Evolutionary conservation across 2,329 filamentous ascomycete genomes (phyloP).

Genomic region (Alternaria viburni): DNA sequence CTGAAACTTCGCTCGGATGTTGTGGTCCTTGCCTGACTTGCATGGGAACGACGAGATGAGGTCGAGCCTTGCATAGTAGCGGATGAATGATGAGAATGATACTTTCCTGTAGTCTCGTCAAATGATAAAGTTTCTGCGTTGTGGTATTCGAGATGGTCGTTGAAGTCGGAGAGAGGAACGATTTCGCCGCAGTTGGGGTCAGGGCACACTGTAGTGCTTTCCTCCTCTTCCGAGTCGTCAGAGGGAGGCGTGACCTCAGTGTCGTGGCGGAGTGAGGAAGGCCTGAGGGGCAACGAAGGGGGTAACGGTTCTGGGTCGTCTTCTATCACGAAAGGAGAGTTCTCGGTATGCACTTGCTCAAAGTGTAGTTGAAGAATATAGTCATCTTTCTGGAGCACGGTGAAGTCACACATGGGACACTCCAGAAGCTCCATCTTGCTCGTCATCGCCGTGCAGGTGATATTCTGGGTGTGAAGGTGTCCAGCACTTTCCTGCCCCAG

Average conservation of each 20-base stretch:
- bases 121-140: conserved; percentile 48
- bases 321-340: conserved; percentile 46
- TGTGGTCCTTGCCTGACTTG: conserved; percentile 25
- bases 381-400: conserved; percentile 32
- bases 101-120: conserved; percentile 41
- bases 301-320: conserved; percentile 40
- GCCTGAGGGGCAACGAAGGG: conserved; percentile 25
- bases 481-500: conserved; percentile 1
- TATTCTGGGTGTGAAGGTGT: not conserved
- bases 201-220: conserved; percentile 48
- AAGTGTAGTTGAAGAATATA: conserved; percentile 50
- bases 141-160: conserved; percentile 57
- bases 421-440: conserved; percentile 30
- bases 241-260: conserved; percentile 35
- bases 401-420: conserved; percentile 46
- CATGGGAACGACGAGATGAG: conserved; percentile 15
- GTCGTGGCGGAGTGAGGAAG: conserved; percentile 26
- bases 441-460: conserved; percentile 20
- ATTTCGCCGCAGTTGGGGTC: conserved; percentile 52
- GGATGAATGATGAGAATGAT: conserved; percentile 42
- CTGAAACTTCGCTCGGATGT: conserved; percentile 31
- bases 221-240: conserved; percentile 37
- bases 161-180: conserved; percentile 50
- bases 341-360: conserved; percentile 48
- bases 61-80: conserved; percentile 38